Percentiles rank a stretch among this genome's conserved stretches.
phyloP scores from a whole-genome alignment of 805 yeast species.

The Yueomyces sp. region DNA sequence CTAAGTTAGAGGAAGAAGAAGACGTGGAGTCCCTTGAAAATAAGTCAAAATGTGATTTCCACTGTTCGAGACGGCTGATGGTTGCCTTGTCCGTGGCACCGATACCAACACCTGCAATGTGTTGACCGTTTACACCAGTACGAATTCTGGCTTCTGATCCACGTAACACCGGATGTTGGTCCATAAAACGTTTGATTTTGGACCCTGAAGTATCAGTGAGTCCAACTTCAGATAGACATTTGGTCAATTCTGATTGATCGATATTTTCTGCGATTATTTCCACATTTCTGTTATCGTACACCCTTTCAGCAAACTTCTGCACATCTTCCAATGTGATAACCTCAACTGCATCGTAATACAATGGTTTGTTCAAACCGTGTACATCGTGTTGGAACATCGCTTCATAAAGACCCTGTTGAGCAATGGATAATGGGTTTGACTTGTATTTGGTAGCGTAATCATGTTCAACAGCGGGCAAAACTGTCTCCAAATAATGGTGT shows the following conservation, averaged over 20 bases:
- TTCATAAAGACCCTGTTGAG: too few relatives aligned
- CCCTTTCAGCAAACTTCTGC: slow-evolving; percentile 48
- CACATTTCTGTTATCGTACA: slow-evolving; percentile 58
- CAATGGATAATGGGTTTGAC: slow-evolving; percentile 6
- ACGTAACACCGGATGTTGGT: slow-evolving; percentile 28
- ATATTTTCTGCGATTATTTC: slow-evolving; percentile 66
- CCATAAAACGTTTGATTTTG: too few relatives aligned
- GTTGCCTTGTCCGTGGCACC: slow-evolving; percentile 39
- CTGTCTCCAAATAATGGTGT: slow-evolving; percentile 74
- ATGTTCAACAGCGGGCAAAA: slow-evolving; percentile 60
- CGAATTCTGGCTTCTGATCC: slow-evolving; percentile 67
- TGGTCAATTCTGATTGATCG: slow-evolving; percentile 50
- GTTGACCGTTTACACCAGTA: slow-evolving; percentile 37
- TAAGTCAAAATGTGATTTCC: too few relatives aligned
- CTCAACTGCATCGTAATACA: slow-evolving; percentile 55
- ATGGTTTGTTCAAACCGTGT: slow-evolving; percentile 70
- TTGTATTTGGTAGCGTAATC: slow-evolving; percentile 30
- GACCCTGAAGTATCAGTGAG: slow-evolving; percentile 27
- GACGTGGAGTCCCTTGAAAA: too few relatives aligned
- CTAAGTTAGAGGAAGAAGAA: too few relatives aligned
- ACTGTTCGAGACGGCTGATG: too few relatives aligned
- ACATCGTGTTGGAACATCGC: too few relatives aligned
- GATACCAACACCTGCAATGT: slow-evolving; percentile 69
- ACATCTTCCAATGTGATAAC: slow-evolving; percentile 51
- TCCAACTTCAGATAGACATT: slow-evolving; percentile 56